These are phyloP conservation scores for Lagenidium sp. DNA, from an alignment of 352 stramenopile species.

Conservation along the genomic window DNA sequence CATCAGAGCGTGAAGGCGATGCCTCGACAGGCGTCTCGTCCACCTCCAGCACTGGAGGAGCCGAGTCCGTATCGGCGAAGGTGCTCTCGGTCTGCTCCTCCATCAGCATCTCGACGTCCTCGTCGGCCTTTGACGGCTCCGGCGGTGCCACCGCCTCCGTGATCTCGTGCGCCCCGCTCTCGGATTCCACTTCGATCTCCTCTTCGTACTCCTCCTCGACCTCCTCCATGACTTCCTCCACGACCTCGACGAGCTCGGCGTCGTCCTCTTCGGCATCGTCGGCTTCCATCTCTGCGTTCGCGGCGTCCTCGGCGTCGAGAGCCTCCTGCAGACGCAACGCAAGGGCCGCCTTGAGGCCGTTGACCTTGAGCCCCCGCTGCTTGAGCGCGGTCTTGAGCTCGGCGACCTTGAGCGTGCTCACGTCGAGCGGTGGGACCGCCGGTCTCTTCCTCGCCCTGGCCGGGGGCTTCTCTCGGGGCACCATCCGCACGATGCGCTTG, in stretches of 20 bases:
- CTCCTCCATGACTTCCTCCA: slow-evolving; percentile 20
- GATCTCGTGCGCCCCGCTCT: slow-evolving; percentile 4
- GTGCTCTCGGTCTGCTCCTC: too few species aligned
- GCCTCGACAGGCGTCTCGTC: too few species aligned
- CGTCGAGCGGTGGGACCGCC: slow-evolving; percentile 13
- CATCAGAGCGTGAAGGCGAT: too few species aligned
- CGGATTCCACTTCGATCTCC: slow-evolving; percentile 10
- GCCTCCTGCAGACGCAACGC: slow-evolving; percentile 37
- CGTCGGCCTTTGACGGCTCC: background rate
- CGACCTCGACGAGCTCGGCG: slow-evolving; percentile 14
- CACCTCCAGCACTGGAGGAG: too few species aligned
- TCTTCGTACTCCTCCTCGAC: slow-evolving; percentile 23
- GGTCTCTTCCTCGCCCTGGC: slow-evolving; percentile 16
- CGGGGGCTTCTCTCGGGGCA: slow-evolving; percentile 1
- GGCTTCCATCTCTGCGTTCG: slow-evolving; percentile 16
- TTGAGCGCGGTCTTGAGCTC: slow-evolving; percentile 51
- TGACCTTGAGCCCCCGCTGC: slow-evolving; percentile 38
- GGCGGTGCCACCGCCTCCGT: background rate
- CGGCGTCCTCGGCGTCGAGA: slow-evolving; percentile 28
- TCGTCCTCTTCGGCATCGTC: slow-evolving; percentile 22
- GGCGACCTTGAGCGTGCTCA: slow-evolving; percentile 27
- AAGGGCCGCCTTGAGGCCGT: slow-evolving; percentile 45
- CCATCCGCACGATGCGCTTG: slow-evolving; percentile 12
- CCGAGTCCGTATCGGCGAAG: too few species aligned
- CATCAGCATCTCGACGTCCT: background rate